Base-by-base conservation (phyloP, 768 basidiomycete species). In the Clavulina sp. region DNA sequence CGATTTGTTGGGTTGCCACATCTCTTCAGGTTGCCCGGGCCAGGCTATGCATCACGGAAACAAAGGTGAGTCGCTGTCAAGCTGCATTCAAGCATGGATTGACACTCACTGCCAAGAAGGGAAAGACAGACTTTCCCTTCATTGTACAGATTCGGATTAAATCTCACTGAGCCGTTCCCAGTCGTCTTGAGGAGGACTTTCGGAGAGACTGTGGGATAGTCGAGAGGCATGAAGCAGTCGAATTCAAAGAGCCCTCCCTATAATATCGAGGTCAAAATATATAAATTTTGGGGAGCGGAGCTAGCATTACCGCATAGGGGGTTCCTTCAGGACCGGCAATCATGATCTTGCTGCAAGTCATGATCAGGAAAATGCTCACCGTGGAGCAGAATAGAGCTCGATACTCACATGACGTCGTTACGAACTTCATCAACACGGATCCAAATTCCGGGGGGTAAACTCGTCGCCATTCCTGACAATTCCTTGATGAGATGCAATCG, bases 241-340 rank as follows among this genome's bases (percentile, higher is more conserved):
- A 81, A 77, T 59, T 65, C 75, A 65, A 80, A 80, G n/a, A n/a
- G n/a, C n/a, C n/a, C n/a, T n/a, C n/a, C n/a, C n/a, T n/a, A n/a
- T n/a, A 7, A 3, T 7, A 32, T 3, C 5, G 43, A 5, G 19
- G 16, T 9, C 2, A 16, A 5, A 28, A 48, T 18, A 33, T 4
- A 5, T 4, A 3, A 28, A 29, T 3, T 26, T n/a, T n/a, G 34
- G 34, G 19, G 19, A 55, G 41, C 38, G 51, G 51, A 36, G 52
- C 51, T 58, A 81, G 75, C 3, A 79, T 79, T 13, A 75, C 77
- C 7, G 74, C 72, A 60, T 81, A 81, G 1, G 79, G 80, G 23
- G 78, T 80, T 36, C 74, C 76, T 62, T 77, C 77, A 68, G 76
- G 75, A 1, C 76, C 75, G 24, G 74, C 75, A 50, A 77, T 76